Percentiles rank a stretch among this genome's conserved stretches.
phyloP scores from a whole-genome alignment of 2,329 filamentous ascomycete species.

The Exophiala phaeomuriformis region DNA sequence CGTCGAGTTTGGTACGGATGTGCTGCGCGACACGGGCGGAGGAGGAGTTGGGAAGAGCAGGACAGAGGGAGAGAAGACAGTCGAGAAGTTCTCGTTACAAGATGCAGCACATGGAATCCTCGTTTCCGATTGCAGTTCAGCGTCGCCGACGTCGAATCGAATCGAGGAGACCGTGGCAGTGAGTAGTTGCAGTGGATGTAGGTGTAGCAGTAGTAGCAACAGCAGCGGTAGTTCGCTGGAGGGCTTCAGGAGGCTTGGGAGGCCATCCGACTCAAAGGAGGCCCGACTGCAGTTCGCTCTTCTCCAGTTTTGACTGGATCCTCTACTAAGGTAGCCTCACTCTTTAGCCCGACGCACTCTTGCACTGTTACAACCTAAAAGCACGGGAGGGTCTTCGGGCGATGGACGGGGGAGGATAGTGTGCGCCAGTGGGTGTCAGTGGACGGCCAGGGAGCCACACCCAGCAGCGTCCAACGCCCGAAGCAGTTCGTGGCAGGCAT shows the following conservation, averaged over 20 bases:
- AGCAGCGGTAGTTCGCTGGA: neutral
- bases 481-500: too few relatives aligned
- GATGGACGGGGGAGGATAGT: too few relatives aligned
- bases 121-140: neutral
- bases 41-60: neutral
- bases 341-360: neutral
- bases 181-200: neutral
- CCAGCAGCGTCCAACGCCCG: too few relatives aligned
- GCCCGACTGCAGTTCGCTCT: neutral
- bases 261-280: neutral
- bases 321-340: neutral
- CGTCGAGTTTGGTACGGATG: neutral
- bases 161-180: slow-evolving; percentile 1
- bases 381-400: too few relatives aligned
- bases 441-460: too few relatives aligned
- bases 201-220: neutral
- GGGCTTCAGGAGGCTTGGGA: neutral
- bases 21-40: neutral
- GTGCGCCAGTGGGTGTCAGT: too few relatives aligned
- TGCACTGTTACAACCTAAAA: too few relatives aligned
- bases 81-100: neutral
- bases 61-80: neutral
- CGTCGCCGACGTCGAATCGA: neutral
- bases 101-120: neutral
- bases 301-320: neutral